Conservation (phyloP, 306 rosid species). For the Fragaria vesca region DNA sequence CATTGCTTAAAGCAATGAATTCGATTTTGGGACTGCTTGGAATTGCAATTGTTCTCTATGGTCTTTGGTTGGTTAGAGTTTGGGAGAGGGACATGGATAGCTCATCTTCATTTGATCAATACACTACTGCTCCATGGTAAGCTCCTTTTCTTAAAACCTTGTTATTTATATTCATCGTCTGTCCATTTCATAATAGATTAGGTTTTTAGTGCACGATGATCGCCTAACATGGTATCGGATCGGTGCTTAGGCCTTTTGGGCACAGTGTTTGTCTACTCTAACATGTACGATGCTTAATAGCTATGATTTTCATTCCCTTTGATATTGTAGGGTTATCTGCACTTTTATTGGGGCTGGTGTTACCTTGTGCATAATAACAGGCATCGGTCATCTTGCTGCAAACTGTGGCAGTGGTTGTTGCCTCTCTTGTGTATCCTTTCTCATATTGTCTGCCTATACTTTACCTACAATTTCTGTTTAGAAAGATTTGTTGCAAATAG, state of each 20-base stretch:
- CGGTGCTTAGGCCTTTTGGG: background rate
- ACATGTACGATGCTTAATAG: background rate
- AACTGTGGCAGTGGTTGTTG: slow-evolving; percentile 25
- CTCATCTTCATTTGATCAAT: slow-evolving; percentile 3
- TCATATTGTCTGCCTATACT: background rate
- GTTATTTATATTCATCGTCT: background rate
- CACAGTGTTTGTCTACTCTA: background rate
- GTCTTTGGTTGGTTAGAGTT: slow-evolving; percentile 35
- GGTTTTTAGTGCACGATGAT: background rate
- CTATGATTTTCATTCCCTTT: background rate
- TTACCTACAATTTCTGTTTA: background rate
- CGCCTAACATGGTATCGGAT: background rate
- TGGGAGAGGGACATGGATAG: slow-evolving; percentile 35
- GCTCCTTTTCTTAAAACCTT: background rate
- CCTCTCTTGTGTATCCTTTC: slow-evolving; percentile 49
- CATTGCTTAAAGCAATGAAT: slow-evolving; percentile 34
- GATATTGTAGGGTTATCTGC: slow-evolving; percentile 31
- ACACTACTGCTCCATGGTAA: slow-evolving; percentile 31
- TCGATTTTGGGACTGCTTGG: slow-evolving; percentile 40
- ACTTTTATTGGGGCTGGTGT: slow-evolving; percentile 34
- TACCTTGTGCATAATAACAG: slow-evolving; percentile 27
- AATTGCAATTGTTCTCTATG: slow-evolving; percentile 40
- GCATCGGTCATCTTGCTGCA: slow-evolving; percentile 40
- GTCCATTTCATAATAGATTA: background rate
- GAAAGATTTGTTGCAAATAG: background rate